Evolutionary conservation across 495 filamentous ascomycete species (phyloP).

Genomic region (Penicillium bialowiezense): DNA sequence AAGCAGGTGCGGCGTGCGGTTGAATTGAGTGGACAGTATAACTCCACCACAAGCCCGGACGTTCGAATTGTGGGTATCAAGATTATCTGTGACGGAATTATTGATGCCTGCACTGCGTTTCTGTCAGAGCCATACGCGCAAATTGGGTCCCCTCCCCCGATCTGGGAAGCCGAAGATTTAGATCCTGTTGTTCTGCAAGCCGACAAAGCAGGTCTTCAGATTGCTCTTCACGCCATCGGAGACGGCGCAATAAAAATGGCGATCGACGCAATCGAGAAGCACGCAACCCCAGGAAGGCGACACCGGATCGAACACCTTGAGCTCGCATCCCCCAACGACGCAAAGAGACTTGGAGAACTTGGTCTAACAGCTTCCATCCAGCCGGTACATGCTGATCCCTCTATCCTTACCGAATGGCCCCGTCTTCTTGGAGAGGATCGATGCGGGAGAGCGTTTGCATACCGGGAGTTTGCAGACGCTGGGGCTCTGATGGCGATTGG

Average conservation of each 20-base stretch:
- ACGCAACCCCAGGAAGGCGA: slow-evolving; percentile 30
- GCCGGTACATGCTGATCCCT: slow-evolving; percentile 61
- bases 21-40: slow-evolving; percentile 43
- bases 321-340: slow-evolving; percentile 50
- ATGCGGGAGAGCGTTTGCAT: slow-evolving; percentile 55
- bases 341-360: slow-evolving; percentile 47
- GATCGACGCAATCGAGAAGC: slow-evolving; percentile 32
- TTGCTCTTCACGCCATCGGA: slow-evolving; percentile 57
- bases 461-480: slow-evolving; percentile 53
- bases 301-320: slow-evolving; percentile 63
- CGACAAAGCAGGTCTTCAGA: slow-evolving; percentile 47
- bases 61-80: slow-evolving; percentile 58
- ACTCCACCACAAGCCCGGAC: slow-evolving; percentile 43
- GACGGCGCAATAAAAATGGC: slow-evolving; percentile 49
- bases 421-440: slow-evolving; percentile 49
- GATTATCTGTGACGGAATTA: slow-evolving; percentile 58
- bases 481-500: slow-evolving; percentile 55
- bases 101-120: slow-evolving; percentile 60
- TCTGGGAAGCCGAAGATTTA: slow-evolving; percentile 50
- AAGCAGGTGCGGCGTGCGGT: slow-evolving; percentile 53
- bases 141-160: slow-evolving; percentile 40
- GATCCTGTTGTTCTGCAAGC: slow-evolving; percentile 47
- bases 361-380: slow-evolving; percentile 61
- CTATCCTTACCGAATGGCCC: slow-evolving; percentile 56
- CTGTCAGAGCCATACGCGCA: slow-evolving; percentile 53